Evolutionary conservation across 148 eudicot genomes (phyloP).

Genomic region (Nepenthes mirabilis): DNA sequence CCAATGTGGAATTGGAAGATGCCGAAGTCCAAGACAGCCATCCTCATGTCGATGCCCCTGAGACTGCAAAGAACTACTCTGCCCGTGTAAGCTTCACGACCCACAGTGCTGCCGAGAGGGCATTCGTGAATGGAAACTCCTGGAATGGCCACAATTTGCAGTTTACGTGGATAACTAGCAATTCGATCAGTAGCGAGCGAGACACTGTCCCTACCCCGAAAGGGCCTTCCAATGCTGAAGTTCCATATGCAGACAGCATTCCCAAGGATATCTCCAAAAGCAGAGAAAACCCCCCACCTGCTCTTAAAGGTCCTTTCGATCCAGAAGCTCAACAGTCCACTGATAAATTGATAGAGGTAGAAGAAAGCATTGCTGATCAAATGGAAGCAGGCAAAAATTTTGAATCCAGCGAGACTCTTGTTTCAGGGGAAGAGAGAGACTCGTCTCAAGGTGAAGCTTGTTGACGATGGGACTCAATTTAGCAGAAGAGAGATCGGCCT

Average conservation of each 20-base stretch:
- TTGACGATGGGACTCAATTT: no score
- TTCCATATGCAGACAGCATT: constrained; percentile 3
- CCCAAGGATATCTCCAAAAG: constrained; percentile 12
- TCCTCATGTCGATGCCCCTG: constrained; percentile 14
- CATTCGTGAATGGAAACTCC: constrained; percentile 54
- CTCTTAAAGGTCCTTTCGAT: constrained; percentile 19
- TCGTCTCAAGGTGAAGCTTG: no score
- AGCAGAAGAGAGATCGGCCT: no score
- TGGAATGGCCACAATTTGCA: constrained; percentile 60
- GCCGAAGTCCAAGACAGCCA: constrained; percentile 17
- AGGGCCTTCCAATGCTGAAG: constrained; percentile 21
- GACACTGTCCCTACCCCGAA: constrained; percentile 42
- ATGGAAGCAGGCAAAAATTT: no score
- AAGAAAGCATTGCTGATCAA: no score
- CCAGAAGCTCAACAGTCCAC: constrained; percentile 12
- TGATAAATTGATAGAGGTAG: no score
- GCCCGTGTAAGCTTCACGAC: constrained; percentile 52
- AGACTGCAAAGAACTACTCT: constrained; percentile 23
- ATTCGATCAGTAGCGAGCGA: constrained; percentile 16
- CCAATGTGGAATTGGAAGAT: constrained; percentile 48
- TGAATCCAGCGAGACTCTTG: no score
- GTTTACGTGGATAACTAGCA: constrained; percentile 44
- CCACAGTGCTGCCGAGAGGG: constrained; percentile 71
- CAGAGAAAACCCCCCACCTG: constrained; percentile 21
- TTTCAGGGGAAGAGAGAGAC: no score